Conservation (phyloP, 2,329 filamentous ascomycete species). For the Teratosphaeriaceae sp. region DNA sequence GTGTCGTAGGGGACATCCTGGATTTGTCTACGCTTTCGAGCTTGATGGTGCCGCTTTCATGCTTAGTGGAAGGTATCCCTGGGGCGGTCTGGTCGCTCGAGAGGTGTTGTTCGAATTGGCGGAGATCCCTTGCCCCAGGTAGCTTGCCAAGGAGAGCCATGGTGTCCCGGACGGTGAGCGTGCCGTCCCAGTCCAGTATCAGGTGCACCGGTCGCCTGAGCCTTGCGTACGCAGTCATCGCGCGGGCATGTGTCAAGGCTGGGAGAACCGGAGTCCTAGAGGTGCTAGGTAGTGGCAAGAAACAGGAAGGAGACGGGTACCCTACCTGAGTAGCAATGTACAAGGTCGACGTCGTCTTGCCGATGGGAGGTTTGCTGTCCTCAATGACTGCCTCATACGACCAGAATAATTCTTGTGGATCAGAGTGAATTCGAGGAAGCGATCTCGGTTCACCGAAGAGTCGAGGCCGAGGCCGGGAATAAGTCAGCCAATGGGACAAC, state of each 20-base stretch:
- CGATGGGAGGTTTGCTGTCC: too few relatives aligned
- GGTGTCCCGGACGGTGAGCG: constrained; percentile 40
- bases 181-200: constrained; percentile 44
- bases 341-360: too few relatives aligned
- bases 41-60: too few relatives aligned
- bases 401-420: too few relatives aligned
- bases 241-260: not conserved
- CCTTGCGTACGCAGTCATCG: not conserved
- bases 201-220: constrained; percentile 13
- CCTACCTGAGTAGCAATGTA: too few relatives aligned
- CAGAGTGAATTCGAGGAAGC: too few relatives aligned
- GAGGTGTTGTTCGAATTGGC: constrained; percentile 7
- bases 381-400: too few relatives aligned
- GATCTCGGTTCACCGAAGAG: not conserved
- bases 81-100: not conserved
- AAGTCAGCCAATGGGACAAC: not conserved
- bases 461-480: not conserved
- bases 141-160: constrained; percentile 37
- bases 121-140: constrained; percentile 22
- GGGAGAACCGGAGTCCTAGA: not conserved
- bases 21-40: not conserved
- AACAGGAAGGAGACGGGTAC: too few relatives aligned
- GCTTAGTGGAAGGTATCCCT: not conserved
- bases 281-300: not conserved
- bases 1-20: not conserved